Percentiles rank a stretch among this genome's conserved stretches.
phyloP scores from a whole-genome alignment of 2,329 filamentous ascomycete genomes.

The Apiospora saccharicola region DNA sequence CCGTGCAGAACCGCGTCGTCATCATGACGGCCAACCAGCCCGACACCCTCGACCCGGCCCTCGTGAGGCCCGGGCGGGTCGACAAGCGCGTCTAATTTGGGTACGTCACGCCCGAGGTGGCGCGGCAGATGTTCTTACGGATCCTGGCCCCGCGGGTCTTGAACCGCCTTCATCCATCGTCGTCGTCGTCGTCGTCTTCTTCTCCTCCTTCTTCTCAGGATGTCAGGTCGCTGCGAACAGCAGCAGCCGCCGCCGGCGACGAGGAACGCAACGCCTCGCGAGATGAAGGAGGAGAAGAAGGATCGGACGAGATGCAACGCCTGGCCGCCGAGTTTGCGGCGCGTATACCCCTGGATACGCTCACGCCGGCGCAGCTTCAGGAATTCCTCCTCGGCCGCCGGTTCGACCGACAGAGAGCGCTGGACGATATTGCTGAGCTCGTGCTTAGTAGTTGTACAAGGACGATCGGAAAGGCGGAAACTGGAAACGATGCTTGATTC shows the following conservation, averaged over 20 bases:
- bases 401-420: not conserved
- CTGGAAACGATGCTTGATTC: not conserved
- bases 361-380: not conserved
- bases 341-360: not conserved
- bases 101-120: conserved; percentile 49
- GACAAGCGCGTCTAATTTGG: conserved; percentile 89
- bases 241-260: not conserved
- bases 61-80: conserved; percentile 87
- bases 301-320: not conserved
- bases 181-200: too few species aligned
- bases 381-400: not conserved
- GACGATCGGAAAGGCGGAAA: not conserved
- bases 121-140: not conserved
- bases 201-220: not conserved
- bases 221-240: not conserved
- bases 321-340: not conserved
- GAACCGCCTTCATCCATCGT: not conserved
- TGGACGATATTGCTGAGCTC: not conserved
- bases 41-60: conserved; percentile 81
- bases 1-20: conserved; percentile 87
- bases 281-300: not conserved
- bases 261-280: not conserved
- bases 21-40: conserved; percentile 93
- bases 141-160: not conserved
- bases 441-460: not conserved